Evolutionary conservation across 768 basidiomycete species (phyloP).

Genomic region (Xerocomellus intermedius): DNA sequence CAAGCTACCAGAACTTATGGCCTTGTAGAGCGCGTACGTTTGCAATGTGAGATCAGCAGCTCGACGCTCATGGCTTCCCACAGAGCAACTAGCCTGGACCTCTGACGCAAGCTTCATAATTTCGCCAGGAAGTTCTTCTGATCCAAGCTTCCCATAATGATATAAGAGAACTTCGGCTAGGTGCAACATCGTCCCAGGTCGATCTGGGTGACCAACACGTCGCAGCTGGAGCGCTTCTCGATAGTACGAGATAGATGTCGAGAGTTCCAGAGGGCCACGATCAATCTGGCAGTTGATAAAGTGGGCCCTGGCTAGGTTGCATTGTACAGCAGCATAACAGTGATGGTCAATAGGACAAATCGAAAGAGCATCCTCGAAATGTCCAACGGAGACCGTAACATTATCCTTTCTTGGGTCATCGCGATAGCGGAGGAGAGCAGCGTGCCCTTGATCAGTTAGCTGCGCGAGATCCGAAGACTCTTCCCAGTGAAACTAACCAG

Average conservation of each 20-base stretch:
- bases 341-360: not conserved
- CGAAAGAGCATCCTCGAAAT: conserved; percentile 3
- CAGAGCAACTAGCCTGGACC: not conserved
- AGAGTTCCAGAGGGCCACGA: not conserved
- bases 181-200: not conserved
- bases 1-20: not conserved
- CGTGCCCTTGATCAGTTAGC: conserved; percentile 4
- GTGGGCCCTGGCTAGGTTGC: conserved; percentile 5
- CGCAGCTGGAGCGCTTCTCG: conserved; percentile 13
- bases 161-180: not conserved
- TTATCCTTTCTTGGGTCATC: not conserved
- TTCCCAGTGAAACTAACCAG: not conserved
- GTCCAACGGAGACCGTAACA: not conserved
- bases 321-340: not conserved
- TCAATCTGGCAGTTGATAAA: not conserved
- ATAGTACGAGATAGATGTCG: not conserved
- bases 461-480: not conserved
- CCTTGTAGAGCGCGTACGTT: not conserved
- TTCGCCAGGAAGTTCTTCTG: not conserved
- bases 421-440: not conserved
- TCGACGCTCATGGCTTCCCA: not conserved
- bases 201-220: conserved; percentile 5
- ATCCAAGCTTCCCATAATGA: not conserved
- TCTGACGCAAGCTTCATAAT: not conserved
- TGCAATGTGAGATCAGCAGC: not conserved